Conservation (phyloP, 176 grass and related monocot species). For the Pharus latifolius region DNA sequence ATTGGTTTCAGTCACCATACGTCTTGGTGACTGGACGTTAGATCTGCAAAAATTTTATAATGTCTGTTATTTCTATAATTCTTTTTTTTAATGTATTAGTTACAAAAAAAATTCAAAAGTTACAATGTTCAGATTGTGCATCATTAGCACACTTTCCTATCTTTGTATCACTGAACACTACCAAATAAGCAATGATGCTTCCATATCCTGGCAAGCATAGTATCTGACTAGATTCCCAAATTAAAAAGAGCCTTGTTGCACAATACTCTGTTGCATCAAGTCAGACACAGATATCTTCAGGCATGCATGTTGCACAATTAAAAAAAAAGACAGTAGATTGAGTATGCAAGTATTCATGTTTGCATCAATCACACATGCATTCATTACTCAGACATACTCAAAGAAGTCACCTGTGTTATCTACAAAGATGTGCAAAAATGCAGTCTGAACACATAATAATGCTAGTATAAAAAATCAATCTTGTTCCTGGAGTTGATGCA, state of each 20-base stretch:
- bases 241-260: background rate
- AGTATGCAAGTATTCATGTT: background rate
- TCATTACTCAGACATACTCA: background rate
- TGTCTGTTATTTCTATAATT: no score
- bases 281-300: background rate
- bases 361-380: background rate
- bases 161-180: background rate
- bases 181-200: background rate
- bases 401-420: background rate
- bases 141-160: background rate
- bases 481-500: background rate
- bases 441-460: background rate
- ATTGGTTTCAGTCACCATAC: no score
- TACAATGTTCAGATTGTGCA: background rate
- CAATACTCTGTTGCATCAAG: background rate
- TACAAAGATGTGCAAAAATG: no score
- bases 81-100: no score
- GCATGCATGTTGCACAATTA: background rate
- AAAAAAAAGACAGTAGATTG: background rate
- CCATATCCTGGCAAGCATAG: background rate
- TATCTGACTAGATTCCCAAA: background rate
- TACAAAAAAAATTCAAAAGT: background rate
- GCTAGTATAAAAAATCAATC: background rate
- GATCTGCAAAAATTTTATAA: no score
- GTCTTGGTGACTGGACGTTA: no score